These are phyloP conservation scores for Coemansia sp. DNA, from an alignment of 192 early-diverging fungal genomes.

Conservation along the genomic window DNA sequence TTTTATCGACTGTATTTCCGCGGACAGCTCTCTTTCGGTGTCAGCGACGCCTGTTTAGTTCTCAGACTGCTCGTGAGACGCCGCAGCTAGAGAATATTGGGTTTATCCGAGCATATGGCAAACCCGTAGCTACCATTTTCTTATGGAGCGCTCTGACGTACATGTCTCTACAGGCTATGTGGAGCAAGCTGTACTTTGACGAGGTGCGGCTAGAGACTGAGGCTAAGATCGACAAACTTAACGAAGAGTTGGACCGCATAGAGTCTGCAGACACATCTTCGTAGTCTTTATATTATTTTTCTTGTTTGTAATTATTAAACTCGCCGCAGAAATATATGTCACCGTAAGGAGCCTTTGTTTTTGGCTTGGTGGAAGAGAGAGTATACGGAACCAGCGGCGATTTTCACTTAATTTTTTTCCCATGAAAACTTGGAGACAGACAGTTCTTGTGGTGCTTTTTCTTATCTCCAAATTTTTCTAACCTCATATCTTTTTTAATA, in stretches of 20 bases:
- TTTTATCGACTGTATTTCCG: not conserved
- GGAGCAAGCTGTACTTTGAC: conserved; percentile 53
- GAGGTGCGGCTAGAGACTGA: conserved; percentile 50
- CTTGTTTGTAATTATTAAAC: not conserved
- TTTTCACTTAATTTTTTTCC: not conserved
- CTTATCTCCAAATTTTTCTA: not conserved
- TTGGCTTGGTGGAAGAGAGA: not conserved
- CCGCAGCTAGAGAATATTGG: conserved; percentile 40
- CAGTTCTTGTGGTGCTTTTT: not conserved
- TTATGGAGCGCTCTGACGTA: conserved; percentile 52
- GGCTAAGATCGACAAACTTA: conserved; percentile 38
- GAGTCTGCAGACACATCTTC: conserved; percentile 2
- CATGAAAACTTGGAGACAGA: not conserved
- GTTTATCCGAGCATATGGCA: conserved; percentile 38
- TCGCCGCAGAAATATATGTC: not conserved
- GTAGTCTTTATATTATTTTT: not conserved
- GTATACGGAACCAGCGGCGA: not conserved
- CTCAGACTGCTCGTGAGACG: conserved; percentile 3
- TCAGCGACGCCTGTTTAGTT: not conserved
- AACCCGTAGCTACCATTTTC: conserved; percentile 46
- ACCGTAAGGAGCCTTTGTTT: not conserved
- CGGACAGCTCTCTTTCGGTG: not conserved
- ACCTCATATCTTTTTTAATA: not conserved
- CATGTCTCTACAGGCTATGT: conserved; percentile 44
- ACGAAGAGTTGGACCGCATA: conserved; percentile 26